Evolutionary conservation across 805 yeast species (phyloP), one percentile per base, ranked within the genome.

Genomic region (Nakazawaea pomicola): DNA sequence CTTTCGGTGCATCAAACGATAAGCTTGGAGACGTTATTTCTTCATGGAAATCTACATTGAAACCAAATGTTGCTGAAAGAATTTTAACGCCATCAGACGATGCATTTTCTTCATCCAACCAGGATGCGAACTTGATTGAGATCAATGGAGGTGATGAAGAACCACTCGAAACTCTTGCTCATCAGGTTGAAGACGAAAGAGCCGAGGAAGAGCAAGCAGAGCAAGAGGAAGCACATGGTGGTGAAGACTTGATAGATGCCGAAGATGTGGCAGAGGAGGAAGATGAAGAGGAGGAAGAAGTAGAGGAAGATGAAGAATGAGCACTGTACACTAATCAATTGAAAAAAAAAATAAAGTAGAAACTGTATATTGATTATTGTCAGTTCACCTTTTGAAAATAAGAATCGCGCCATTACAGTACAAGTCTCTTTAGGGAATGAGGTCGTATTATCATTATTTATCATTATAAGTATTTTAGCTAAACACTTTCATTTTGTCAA

Each of bases 1-100:
- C 93, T 28, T 93, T 88, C 31, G 69, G 65, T 14, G 65, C 67
- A 39, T 40, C 51, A 17, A 69, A 67, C 9, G 57, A 55, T 12
- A 71, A 69, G 44, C 58, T 80, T 20, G 58, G 65, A 23, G 58
- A 64, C 18, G 60, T 74, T 17, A 76, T 86, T 27, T 63, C 65
- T 10, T 58, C 64, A 43, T 91, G 99, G 98, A 85, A 84, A 61
- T 60, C 67, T 12, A 58, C 68, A 33, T 68, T 91, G 44, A 54
- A 40, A 2, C 54, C 61, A 11, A 60, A 65, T 29, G 84, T 82
- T 29, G 79, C 83, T 51, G 56, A 58, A 1, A 74, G 91, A 61
- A 66, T 90, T 41, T 54, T 66, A 36, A 59, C 64, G 17, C 78
- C 78, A 4, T 57, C 49, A 17, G 62, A 52, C 11, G 61, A 60